Percentiles rank a stretch among this genome's conserved stretches.
These are phyloP conservation scores for Coccomyxa subellipsoidea DNA, from an alignment of 163 green algal genomes.

Conservation along the genomic window DNA sequence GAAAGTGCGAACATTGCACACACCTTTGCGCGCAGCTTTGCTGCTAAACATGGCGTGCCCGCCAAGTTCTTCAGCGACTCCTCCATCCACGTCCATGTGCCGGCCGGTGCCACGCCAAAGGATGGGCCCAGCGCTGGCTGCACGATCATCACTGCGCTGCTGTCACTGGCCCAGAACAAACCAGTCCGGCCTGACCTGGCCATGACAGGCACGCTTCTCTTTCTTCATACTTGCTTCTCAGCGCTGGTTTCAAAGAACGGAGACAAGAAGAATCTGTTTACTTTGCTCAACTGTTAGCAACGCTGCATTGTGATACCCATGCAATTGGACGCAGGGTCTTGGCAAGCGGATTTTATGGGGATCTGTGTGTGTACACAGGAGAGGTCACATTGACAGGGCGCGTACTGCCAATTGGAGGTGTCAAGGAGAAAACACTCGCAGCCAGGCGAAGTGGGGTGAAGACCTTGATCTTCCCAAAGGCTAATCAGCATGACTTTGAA, in stretches of 20 bases:
- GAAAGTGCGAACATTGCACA: conserved; percentile 88
- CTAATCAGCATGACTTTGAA: conserved; percentile 82
- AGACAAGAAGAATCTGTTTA: no score
- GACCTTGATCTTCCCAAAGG: conserved; percentile 79
- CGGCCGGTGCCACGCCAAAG: conserved; percentile 91
- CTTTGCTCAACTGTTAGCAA: no score
- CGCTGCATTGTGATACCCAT: no score
- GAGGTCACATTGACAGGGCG: conserved; percentile 91
- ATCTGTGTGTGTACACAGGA: conserved; percentile 35
- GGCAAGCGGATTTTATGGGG: no score
- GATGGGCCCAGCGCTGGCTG: conserved; percentile 87
- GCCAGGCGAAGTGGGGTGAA: conserved; percentile 65
- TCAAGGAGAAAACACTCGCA: conserved; percentile 94
- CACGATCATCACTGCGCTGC: conserved; percentile 89
- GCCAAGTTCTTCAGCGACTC: conserved; percentile 48
- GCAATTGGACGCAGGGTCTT: no score
- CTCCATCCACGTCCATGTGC: conserved; percentile 92
- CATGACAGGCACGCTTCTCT: conserved; percentile 71
- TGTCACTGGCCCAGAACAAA: conserved; percentile 78
- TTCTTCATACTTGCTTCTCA: no score
- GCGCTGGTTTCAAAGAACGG: no score
- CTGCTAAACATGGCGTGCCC: conserved; percentile 23
- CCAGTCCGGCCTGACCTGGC: conserved; percentile 75
- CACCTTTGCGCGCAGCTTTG: conserved; percentile 75
- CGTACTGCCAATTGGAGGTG: conserved; percentile 90